Evolutionary conservation across 139 green algal species (phyloP), one percentile per base, ranked within the genome.

Genomic region (Diplosphaera chodatii): DNA sequence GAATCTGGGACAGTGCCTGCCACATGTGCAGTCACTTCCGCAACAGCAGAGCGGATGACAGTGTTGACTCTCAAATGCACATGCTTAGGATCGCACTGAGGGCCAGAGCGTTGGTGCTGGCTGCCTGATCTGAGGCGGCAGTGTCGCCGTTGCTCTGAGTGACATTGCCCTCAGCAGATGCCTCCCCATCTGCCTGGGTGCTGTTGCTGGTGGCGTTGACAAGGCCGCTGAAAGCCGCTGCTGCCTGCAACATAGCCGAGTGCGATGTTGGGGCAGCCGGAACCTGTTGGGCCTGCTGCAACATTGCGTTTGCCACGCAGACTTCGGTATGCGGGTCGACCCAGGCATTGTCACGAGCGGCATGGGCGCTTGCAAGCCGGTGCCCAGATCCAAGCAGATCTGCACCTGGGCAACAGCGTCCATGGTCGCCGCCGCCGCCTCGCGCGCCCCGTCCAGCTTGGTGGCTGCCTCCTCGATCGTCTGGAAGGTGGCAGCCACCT

Each of bases 401-500:
- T 48, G 37, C 37, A 59, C 64, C 23, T 74, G 21, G 23, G 63
- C 40, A 18, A 65, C 59, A 27, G 34, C 64, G 23, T 72, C 69
- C 63, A 67, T 71, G 28, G 78, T 34, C 1, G 63, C 68, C 31
- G 68, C 75, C 21, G 66, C 67, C 23, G 63, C 34, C 31, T 67
- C 56, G 21, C 48, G 67, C 56, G 62, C 70, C 28, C 34, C 37
- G 62, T 63, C 62, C 21, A 75, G 67, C 32, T 48, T 68, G 32
- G 40, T 41, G 37, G 48, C 72, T 5, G 69, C 75, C 70, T 75
- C 64, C 56, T 40, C 33, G 40, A 80, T 64, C 21, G 70, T 55
- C 6, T 48, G 70, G 62, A 83, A 71, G 31, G 74, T 74, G 56
- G 72, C 72, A 4, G 74, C 78, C 62, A 83, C 70, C 66, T 78